Evolutionary conservation across 768 basidiomycete species (phyloP), one percentile per base, ranked within the genome.

Genomic region (Candolleomyces efflorescens): DNA sequence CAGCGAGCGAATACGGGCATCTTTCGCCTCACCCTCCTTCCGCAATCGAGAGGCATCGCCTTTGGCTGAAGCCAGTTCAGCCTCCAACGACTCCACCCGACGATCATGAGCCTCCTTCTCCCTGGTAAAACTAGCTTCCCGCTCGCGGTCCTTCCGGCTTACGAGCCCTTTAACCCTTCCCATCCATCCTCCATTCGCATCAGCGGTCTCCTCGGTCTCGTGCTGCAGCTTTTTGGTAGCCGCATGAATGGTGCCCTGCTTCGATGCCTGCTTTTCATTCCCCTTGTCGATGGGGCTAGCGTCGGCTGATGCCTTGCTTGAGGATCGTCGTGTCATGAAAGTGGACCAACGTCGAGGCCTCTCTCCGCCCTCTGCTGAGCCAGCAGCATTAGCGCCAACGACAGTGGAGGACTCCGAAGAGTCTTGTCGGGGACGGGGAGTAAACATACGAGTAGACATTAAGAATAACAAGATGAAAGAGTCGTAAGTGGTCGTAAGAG

Each of bases 401-500:
- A 53, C 51, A 37, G 51, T 53, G 22, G 49, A 26, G 32, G 41
- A 7, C 41, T 43, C 41, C 7, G 51, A 53, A 39, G 51, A 53
- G 37, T 67, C 26, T n/a, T 47, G 60, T 45, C 39, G 48, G n/a
- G 53, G 52, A 63, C 61, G 58, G 54, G 58, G 60, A 56, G 50
- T 53, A 61, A 59, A 65, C 65, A 68, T 60, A 55, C 61, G 49
- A 54, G 54, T 53, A 59, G 56, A 61, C 54, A 57, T 41, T 49
- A 41, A 37, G 43, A 51, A 41, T 32, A 47, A 38, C 18, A 22
- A 37, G 37, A 20, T 24, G 20, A 45, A 37, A 48, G 22, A 49
- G 18, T 17, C 39, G 55, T 39, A 18, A 17, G 38, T 55, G 20
- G 48, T 38, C 37, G 52, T 20, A 26, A 46, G 20, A 47, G 46